phyloP scores from a whole-genome alignment of 73 alveolate species.

The Tetrahymena borealis region DNA sequence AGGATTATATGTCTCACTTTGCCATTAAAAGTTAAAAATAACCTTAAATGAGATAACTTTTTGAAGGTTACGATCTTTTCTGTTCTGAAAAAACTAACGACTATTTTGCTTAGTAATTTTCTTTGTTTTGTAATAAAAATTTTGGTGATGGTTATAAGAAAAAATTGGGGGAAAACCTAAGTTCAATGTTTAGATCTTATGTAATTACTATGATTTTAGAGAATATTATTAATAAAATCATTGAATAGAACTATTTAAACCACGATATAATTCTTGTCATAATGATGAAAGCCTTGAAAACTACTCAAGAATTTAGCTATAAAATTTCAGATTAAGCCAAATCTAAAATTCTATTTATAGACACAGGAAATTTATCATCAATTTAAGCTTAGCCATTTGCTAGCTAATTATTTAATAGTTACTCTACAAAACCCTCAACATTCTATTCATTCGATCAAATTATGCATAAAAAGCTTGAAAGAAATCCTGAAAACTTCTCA shows the following conservation, averaged over 20 bases:
- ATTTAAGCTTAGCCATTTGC: not conserved
- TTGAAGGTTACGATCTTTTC: not conserved
- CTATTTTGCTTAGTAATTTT: not conserved
- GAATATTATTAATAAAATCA: not conserved
- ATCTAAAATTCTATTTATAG: not conserved
- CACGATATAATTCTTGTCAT: not conserved
- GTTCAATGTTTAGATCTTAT: not conserved
- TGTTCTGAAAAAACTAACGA: not conserved
- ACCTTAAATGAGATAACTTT: not conserved
- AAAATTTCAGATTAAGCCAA: not conserved
- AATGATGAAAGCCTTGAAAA: not conserved
- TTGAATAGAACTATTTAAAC: not conserved
- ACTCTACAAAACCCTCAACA: not conserved
- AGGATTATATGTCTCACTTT: not conserved
- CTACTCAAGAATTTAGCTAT: too few relatives aligned
- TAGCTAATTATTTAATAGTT: not conserved
- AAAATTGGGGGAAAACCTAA: too few relatives aligned
- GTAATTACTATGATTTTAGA: not conserved
- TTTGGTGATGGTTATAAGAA: too few relatives aligned
- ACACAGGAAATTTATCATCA: not conserved
- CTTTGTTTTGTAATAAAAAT: not conserved
- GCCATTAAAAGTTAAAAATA: not conserved
- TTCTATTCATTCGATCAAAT: not conserved
- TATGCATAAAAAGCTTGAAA: not conserved
- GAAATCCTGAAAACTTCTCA: not conserved